A percentile compares a stretch with the other conserved stretches of the same genome.
These are phyloP conservation scores for Sugiyamaella pinicola DNA, from an alignment of 1,139 yeast genomes.

Conservation along the genomic window DNA sequence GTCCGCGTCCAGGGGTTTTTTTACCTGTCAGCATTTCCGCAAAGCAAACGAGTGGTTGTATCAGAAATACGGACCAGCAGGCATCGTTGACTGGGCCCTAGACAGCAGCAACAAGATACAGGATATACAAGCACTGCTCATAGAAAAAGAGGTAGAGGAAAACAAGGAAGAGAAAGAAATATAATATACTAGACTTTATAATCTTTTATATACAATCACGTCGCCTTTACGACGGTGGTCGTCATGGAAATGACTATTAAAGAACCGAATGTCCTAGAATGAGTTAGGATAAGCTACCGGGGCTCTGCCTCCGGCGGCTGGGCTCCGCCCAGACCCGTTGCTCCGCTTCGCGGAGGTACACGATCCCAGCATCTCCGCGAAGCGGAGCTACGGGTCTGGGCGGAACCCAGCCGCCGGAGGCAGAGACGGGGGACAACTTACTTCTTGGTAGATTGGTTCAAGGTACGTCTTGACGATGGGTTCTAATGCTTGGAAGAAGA, in stretches of 20 bases:
- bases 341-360: no score
- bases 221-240: constrained; percentile 81
- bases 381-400: constrained; percentile 16
- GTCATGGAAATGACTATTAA: constrained; percentile 86
- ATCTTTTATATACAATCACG: constrained; percentile 55
- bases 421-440: constrained; percentile 29
- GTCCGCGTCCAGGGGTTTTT: constrained; percentile 84
- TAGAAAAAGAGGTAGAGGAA: constrained; percentile 14
- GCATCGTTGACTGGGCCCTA: constrained; percentile 66
- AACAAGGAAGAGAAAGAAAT: constrained; percentile 8
- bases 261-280: constrained; percentile 50
- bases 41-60: constrained; percentile 74
- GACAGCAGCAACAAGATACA: constrained; percentile 62
- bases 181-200: neutral
- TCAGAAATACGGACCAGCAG: constrained; percentile 48
- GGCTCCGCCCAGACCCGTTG: no score
- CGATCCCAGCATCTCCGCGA: no score
- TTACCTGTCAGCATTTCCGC: constrained; percentile 68
- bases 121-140: constrained; percentile 40
- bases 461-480: constrained; percentile 48
- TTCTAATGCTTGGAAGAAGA: constrained; percentile 68
- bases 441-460: constrained; percentile 49
- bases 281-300: neutral
- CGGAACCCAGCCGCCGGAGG: constrained; percentile 11
- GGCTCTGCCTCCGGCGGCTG: no score